Base-by-base conservation (phyloP, 2,329 filamentous ascomycete species). In the Didymella pomorum region DNA sequence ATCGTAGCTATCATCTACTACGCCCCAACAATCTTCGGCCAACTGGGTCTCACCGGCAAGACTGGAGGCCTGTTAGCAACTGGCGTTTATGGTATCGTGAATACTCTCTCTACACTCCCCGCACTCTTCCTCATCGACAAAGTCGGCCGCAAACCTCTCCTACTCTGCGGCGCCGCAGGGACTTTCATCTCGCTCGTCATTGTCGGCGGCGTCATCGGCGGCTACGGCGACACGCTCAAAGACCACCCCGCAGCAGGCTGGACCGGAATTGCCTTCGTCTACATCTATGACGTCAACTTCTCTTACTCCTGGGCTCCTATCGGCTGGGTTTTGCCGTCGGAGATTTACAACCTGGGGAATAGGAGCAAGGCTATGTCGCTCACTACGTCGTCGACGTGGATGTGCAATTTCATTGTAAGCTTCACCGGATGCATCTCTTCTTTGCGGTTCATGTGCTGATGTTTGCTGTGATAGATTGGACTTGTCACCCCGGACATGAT, bases 61-160 rank as follows among this genome's bases (percentile, higher is more conserved):
- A 79, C 92, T 83, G 91, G 95, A 63, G 86, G 93, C 92, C 75
- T 89, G 86, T 80, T 90, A 87, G 92, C 75, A 88, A 92, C 52
- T 87, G 91, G 67, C 90, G 92, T 83, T 0, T 78, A 77, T 21
- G 75, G 78, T 12, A 78, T 79, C 28, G 70, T 76, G 60, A 76
- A 80, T 64, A 88, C 89, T 61, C 61, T 90, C 56, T 71, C 84
- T 20, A 90, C 88, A 0, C 84, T 90, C 12, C 87, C 88, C 0
- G 83, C 87, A 0, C 86, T 90, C 0, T 77, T 89, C 1, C 89
- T 84, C 71, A 85, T 90, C 59, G 88, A 90, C 69, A 83, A 84
- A 20, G 69, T 87, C 0, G 87, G 87, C 9, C 83, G 87, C 14
- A 87, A 86, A 64, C 84, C 86, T 0, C 80, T 89, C 1, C 79